These are phyloP conservation scores for Gaeumannomyces tritici DNA, from an alignment of 2,329 filamentous ascomycete species.

Conservation along the genomic window DNA sequence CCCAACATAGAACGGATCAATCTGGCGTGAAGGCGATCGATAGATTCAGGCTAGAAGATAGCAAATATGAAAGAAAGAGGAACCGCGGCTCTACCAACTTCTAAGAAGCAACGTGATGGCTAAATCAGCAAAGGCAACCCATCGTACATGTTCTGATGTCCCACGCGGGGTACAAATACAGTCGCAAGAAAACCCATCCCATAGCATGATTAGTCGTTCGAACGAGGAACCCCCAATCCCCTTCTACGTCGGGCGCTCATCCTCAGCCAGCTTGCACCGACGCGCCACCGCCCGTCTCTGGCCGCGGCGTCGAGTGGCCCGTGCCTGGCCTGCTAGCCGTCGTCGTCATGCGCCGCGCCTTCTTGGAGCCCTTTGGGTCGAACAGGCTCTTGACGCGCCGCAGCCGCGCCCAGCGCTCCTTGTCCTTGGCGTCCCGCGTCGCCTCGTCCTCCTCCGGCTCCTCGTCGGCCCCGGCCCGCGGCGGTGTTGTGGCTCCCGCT, in stretches of 20 bases:
- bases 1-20: too few species aligned
- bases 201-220: too few species aligned
- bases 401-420: conserved; percentile 63
- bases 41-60: background rate
- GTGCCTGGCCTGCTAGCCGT: conserved; percentile 11
- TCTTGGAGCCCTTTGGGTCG: conserved; percentile 53
- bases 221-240: too few species aligned
- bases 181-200: background rate
- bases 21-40: too few species aligned
- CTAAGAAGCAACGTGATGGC: background rate
- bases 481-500: conserved; percentile 8
- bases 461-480: conserved; percentile 6
- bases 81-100: background rate
- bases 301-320: background rate
- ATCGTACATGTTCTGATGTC: background rate
- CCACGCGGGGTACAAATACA: background rate
- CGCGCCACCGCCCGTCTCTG: background rate
- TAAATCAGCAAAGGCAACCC: too few species aligned
- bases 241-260: too few species aligned
- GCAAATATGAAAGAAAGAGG: background rate
- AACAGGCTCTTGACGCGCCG: conserved; percentile 64
- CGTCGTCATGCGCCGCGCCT: conserved; percentile 22
- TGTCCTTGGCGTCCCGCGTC: conserved; percentile 49
- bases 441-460: conserved; percentile 39
- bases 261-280: background rate